Base-by-base conservation (phyloP, 2,329 filamentous ascomycete genomes). In the Fusarium torulosum region DNA sequence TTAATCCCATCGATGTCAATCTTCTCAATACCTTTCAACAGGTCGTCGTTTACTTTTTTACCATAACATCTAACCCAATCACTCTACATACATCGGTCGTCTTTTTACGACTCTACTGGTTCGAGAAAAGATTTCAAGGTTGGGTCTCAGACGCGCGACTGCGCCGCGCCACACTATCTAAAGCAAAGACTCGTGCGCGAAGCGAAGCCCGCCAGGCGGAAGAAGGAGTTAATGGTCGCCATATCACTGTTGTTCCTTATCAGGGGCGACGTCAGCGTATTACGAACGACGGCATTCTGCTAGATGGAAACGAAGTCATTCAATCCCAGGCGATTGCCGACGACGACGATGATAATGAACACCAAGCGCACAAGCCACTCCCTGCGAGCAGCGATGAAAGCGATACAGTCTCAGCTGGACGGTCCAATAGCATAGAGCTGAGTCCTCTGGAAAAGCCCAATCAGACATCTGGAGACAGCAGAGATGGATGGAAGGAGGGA, bases 101-200 rank as follows among this genome's bases (percentile, higher is more conserved):
- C 9, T 95, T 97, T 72, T 85, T 98, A 15, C 91, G 96, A 25
- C 83, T 99, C 3, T 97, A 97, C 79, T 99, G 95, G 95, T 99
- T 99, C 76, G 94, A 99, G 79, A 97, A 96, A 79, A 88, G 94
- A 9, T 98, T 99, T 76, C 91, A 97, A 75, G 86, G 92, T 72
- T 87, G 97, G 67, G 94, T 91, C 15, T 85, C 85, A 33, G 92
- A 97, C 72, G 89, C 92, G 2, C 87, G 88, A 54, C 83, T 81
- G 42, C 82, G 90, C 53, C 88, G 94, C 53, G 84, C 85, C 53
- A 91, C 86, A 35, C 78, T 90, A n/a, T 81, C 84, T 79, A 82
- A 89, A 82, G 81, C 91, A 75, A 79, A 88, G 80, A 80, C 90
- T 75, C 79, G 83, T 59, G 74, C 80, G 4, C 72, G 68, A 23